A percentile compares a stretch with the other conserved stretches of the same genome.
Conservation (phyloP, 192 early-diverging fungal species). For the Coemansia biformis region DNA sequence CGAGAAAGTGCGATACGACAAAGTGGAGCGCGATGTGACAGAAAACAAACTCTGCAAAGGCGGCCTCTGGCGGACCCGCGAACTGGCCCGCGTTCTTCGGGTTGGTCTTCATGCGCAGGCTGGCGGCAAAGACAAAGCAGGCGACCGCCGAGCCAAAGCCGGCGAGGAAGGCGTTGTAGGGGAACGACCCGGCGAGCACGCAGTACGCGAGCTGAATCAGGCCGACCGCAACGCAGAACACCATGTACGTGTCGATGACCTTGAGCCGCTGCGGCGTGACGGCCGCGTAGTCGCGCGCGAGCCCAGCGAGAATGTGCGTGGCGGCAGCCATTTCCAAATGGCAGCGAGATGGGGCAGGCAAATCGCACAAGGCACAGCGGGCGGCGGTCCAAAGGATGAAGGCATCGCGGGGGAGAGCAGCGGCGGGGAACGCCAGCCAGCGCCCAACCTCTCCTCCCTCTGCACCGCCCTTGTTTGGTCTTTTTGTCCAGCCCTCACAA, state of each 20-base stretch:
- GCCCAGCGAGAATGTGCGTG: constrained; percentile 8
- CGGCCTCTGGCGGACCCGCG: constrained; percentile 71
- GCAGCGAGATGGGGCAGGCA: no score
- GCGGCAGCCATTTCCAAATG: constrained; percentile 6
- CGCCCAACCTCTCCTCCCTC: neutral
- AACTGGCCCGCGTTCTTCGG: constrained; percentile 68
- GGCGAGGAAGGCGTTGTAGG: constrained; percentile 96
- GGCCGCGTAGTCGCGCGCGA: constrained; percentile 49
- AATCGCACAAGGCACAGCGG: neutral
- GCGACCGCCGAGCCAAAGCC: constrained; percentile 91
- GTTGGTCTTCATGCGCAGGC: constrained; percentile 91
- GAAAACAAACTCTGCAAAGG: constrained; percentile 90
- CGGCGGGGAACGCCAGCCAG: no score
- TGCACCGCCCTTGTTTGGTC: no score
- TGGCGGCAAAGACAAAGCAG: constrained; percentile 82
- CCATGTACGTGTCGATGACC: constrained; percentile 91
- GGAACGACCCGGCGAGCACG: constrained; percentile 81
- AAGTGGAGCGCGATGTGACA: constrained; percentile 82
- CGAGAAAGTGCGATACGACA: constrained; percentile 88
- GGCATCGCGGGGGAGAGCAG: neutral
- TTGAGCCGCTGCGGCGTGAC: constrained; percentile 77
- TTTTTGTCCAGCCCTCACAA: neutral
- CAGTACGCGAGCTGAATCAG: constrained; percentile 88
- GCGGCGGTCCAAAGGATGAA: neutral
- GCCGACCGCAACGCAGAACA: constrained; percentile 84